Conservation (phyloP, 2,329 filamentous ascomycete genomes). For the Penicillium thymicola region DNA sequence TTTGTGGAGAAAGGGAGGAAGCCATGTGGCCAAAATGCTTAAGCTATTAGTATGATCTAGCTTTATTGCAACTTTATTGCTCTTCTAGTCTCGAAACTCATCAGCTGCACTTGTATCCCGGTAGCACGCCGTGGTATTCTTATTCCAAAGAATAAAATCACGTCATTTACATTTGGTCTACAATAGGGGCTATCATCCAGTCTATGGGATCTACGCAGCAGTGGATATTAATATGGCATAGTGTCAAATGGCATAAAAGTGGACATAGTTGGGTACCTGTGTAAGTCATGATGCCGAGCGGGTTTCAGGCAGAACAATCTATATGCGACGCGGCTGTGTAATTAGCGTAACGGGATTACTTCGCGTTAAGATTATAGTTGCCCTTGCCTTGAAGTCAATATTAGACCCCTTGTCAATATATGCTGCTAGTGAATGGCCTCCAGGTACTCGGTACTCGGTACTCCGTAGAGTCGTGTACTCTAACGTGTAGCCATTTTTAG, state of each 20-base stretch:
- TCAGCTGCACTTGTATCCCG: background rate
- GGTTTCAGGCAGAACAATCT: background rate
- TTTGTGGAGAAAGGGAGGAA: background rate
- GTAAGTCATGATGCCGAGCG: background rate
- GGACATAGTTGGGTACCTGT: background rate
- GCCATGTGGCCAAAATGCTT: slow-evolving; percentile 1
- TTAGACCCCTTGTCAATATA: background rate
- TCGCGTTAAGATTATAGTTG: background rate
- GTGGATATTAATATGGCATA: background rate
- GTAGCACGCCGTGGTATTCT: background rate
- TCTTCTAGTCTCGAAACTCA: background rate
- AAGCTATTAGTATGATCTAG: background rate
- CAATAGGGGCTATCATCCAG: background rate
- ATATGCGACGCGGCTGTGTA: background rate
- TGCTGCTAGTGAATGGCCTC: background rate
- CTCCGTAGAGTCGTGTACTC: too few species aligned
- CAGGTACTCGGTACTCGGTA: too few species aligned
- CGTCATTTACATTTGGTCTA: background rate
- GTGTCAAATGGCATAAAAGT: background rate
- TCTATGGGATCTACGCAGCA: background rate
- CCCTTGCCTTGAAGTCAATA: background rate
- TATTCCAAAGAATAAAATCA: background rate
- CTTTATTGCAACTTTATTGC: background rate
- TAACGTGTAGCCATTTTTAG: background rate
- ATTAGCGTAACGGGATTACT: background rate